Base-by-base conservation (phyloP, 495 filamentous ascomycete species). In the Aspergillus olivimuriae region DNA sequence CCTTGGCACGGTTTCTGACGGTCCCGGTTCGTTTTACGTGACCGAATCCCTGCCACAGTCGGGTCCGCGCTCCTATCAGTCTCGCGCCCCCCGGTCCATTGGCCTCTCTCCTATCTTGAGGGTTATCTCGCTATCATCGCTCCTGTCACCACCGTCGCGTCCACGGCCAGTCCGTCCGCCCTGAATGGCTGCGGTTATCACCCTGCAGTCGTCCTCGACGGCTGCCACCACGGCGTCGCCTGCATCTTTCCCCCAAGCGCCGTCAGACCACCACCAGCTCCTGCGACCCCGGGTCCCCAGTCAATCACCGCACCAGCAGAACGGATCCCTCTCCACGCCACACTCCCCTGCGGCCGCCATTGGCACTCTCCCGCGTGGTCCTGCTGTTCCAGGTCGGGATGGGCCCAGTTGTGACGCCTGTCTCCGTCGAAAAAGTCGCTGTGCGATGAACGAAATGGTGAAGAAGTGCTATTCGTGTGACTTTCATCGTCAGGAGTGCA, bases 381-480 rank as follows among this genome's bases (percentile, higher is more conserved):
- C 61, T n/a, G n/a, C n/a, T 51, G 49, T 46, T 9, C 48, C 53
- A 14, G 48, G 44, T 35, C 63, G 69, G 63, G 52, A 75, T 74
- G 64, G 75, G 73, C 51, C 72, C 52, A 58, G 76, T 64, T 84
- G 81, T 63, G 86, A 91, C 70, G 83, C 86, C 32, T 98, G 92
- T 66, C 73, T 88, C 44, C 78, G 80, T 63, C 74, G 89, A 58
- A 89, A 90, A 63, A 87, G 82, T 54, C 83, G 89, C 55, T 98
- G 92, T 69, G 88, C 94, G 43, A 86, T 95, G 66, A 85, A 89
- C 58, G 70, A 74, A 43, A 61, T 66, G 52, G 65, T 68, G 47
- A 71, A 70, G 41, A 70, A 70, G 37, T 77, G 74, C 44, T 72
- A 73, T 28, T 75, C 74, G 38, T 77, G 74, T 42, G 69, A 68